Base-by-base conservation (phyloP, 2,329 filamentous ascomycete genomes). In the Aureobasidium namibiae region DNA sequence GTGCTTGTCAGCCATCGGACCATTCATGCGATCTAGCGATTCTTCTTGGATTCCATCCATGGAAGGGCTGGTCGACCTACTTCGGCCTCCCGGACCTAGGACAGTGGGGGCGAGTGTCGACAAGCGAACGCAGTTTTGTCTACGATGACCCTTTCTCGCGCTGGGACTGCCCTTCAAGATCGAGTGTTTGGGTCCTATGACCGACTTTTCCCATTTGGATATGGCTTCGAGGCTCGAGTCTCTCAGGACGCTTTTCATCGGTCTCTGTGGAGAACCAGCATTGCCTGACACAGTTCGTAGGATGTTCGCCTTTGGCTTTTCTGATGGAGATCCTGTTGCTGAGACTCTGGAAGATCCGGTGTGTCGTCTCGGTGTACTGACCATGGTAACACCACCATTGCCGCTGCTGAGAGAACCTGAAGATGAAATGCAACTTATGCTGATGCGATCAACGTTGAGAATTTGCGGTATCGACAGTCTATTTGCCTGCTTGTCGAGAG, bases 101-200 rank as follows among this genome's bases (percentile, higher is more conserved):
- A 75, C 69, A 3, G 73, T 75, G 11, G 75, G 75, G 7, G 70
- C 70, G 2, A 77, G 64, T 1, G 67, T 71, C 1, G 73, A 76
- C 23, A 78, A 75, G 4, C 76, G 71, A 13, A 79, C 75, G 60
- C 74, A 76, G 44, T 76, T 76, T 61, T 75, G 74, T 41, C 75
- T 64, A 39, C 68, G 67, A 61, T 77, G 74, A 1, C 74, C 73
- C 63, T 75, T 76, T 21, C 74, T 72, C 21, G 73, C 72, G 50
- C 71, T 73, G 1, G 76, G 75, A 48, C 74, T 77, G 0, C 74
- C 73, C 63, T 77, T 77, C 61, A 76, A 48, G 0, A 74, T 74
- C 8, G 75, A 76, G 11, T 75, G 72, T 59, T 74, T 77, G 0
- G 67, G 66, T 1, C 61, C 2, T 69, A 67, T n/a, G 69, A 63